phyloP scores from a whole-genome alignment of 106 monocot genomes.

The Dactylorhiza incarnata region DNA sequence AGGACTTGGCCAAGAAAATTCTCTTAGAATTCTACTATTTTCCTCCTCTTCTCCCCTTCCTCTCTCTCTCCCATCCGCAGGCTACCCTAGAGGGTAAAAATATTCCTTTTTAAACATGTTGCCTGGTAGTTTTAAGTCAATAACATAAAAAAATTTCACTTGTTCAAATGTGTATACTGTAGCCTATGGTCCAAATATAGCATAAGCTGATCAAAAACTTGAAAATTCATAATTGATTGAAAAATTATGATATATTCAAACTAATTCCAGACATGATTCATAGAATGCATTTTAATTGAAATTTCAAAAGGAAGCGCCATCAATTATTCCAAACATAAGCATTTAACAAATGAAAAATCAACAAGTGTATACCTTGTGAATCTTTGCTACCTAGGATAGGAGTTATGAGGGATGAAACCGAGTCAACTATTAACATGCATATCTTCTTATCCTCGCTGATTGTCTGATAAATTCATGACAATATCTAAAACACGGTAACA shows the following conservation, averaged over 20 bases:
- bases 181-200: neutral
- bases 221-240: too few species aligned
- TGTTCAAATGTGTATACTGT: too few species aligned
- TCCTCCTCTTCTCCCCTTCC: too few species aligned
- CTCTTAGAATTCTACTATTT: too few species aligned
- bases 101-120: too few species aligned
- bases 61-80: too few species aligned
- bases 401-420: constrained; percentile 69
- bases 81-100: too few species aligned
- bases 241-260: neutral
- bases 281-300: neutral
- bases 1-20: too few species aligned
- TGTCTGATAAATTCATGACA: constrained; percentile 28
- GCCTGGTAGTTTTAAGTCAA: too few species aligned
- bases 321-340: neutral
- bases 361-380: constrained; percentile 52
- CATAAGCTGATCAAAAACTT: neutral
- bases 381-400: constrained; percentile 69
- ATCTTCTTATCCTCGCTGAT: constrained; percentile 28
- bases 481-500: constrained; percentile 3
- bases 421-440: constrained; percentile 70
- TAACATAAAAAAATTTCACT: too few species aligned
- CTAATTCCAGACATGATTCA: neutral
- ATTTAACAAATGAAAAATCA: constrained; percentile 1
- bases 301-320: neutral